A percentile compares a stretch with the other conserved stretches of the same genome.
phyloP scores from a whole-genome alignment of 768 basidiomycete genomes.

The Paxillus involutus region DNA sequence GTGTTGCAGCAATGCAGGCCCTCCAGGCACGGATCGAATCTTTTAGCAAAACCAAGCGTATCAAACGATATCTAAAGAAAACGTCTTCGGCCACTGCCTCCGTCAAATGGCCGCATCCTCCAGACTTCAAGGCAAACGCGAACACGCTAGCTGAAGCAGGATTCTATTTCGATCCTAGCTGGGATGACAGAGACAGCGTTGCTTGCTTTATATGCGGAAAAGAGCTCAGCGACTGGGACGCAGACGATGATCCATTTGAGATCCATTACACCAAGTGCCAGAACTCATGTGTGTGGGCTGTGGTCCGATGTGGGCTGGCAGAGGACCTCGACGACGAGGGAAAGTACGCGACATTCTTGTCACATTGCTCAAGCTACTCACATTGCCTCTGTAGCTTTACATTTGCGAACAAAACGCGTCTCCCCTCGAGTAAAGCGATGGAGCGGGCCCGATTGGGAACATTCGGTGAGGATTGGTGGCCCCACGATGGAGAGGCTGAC shows the following conservation, averaged over 20 bases:
- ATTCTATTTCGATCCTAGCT: constrained; percentile 78
- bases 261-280: constrained; percentile 77
- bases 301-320: constrained; percentile 68
- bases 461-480: constrained; percentile 75
- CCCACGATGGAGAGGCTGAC: constrained; percentile 58
- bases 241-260: constrained; percentile 79
- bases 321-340: constrained; percentile 57
- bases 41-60: constrained; percentile 61
- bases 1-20: constrained; percentile 44
- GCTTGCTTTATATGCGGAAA: constrained; percentile 85
- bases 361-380: not conserved
- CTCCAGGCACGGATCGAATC: constrained; percentile 63
- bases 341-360: constrained; percentile 40
- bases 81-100: constrained; percentile 43
- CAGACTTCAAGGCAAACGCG: constrained; percentile 65
- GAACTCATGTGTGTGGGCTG: constrained; percentile 76
- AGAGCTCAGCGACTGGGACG: constrained; percentile 82
- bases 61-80: constrained; percentile 51
- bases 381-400: constrained; percentile 44
- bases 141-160: constrained; percentile 82
- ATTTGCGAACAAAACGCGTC: constrained; percentile 56
- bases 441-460: constrained; percentile 72
- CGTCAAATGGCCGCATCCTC: constrained; percentile 80
- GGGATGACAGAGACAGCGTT: constrained; percentile 70
- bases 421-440: constrained; percentile 68